phyloP scores from a whole-genome alignment of 805 yeast genomes.

The Helenozyma baotianmanensis region DNA sequence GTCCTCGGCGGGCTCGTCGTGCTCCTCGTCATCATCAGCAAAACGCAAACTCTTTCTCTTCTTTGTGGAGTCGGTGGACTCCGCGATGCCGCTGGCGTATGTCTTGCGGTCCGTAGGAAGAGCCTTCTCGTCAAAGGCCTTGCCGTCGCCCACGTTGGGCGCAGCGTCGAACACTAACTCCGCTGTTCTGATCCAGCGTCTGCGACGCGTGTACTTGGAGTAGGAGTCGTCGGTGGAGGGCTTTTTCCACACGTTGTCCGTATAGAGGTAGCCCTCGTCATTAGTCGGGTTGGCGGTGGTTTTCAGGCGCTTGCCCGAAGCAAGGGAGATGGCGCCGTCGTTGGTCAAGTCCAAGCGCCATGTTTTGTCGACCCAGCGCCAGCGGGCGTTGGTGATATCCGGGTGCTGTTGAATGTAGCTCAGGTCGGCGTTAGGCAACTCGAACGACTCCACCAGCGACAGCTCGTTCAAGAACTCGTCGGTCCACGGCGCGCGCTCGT shows the following conservation, averaged over 20 bases:
- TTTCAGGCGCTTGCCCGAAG: conserved; percentile 51
- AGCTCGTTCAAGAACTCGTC: conserved; percentile 91
- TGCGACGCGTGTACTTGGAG: conserved; percentile 86
- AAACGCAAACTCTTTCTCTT: conserved; percentile 43
- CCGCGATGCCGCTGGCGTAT: not conserved
- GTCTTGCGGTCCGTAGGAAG: not conserved
- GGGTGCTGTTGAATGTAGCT: conserved; percentile 15
- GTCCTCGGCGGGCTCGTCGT: not conserved
- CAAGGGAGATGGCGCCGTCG: conserved; percentile 75
- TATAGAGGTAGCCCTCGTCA: conserved; percentile 85
- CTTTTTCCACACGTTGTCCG: conserved; percentile 90
- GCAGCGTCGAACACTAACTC: conserved; percentile 51
- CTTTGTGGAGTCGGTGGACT: conserved; percentile 7
- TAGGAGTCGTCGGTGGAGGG: conserved; percentile 86
- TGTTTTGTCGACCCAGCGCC: conserved; percentile 93
- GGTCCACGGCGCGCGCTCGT: conserved; percentile 96
- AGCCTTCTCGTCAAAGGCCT: conserved; percentile 1
- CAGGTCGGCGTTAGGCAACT: conserved; percentile 67
- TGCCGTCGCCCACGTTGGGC: conserved; percentile 5
- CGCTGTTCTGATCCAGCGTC: conserved; percentile 96
- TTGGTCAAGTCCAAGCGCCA: conserved; percentile 90
- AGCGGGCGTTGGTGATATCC: conserved; percentile 60
- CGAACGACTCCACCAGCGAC: conserved; percentile 69
- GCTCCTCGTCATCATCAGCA: conserved; percentile 23
- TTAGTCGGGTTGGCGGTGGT: conserved; percentile 65